A percentile compares a stretch with the other conserved stretches of the same genome.
Conservation (phyloP, 176 grass and related monocot species). For the Bromus sterilis region DNA sequence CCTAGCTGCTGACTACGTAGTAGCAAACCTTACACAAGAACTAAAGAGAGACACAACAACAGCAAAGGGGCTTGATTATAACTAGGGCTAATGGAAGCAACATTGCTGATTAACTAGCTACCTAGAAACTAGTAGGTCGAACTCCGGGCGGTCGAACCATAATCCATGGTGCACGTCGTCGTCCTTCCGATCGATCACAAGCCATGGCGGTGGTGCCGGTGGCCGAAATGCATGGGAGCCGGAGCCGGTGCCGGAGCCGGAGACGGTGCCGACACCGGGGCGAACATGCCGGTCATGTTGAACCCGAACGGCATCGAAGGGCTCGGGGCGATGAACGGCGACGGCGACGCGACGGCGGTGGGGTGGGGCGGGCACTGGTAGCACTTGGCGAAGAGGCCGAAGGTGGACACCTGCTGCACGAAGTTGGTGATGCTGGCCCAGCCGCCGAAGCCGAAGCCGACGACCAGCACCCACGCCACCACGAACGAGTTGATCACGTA, state of each 20-base stretch:
- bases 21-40: not conserved
- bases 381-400: conserved; percentile 93
- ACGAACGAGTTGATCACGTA: conserved; percentile 89
- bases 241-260: not conserved
- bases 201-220: conserved; percentile 43
- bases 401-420: conserved; percentile 65
- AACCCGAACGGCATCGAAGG: not conserved
- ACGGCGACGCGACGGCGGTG: not conserved
- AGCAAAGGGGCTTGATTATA: not conserved
- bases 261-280: not conserved
- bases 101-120: conserved; percentile 8
- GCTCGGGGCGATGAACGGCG: not conserved
- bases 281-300: conserved; percentile 12
- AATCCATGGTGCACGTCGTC: not conserved
- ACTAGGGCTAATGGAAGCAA: not conserved
- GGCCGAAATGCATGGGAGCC: conserved; percentile 24
- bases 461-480: conserved; percentile 92
- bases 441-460: conserved; percentile 89
- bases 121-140: conserved; percentile 13
- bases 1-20: not conserved
- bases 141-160: not conserved
- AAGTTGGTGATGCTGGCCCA: conserved; percentile 99
- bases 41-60: not conserved
- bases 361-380: conserved; percentile 72
- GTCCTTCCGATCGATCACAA: not conserved